These are phyloP conservation scores for Galeopsis tetrahit DNA, from an alignment of 257 asterid genomes.

Conservation along the genomic window DNA sequence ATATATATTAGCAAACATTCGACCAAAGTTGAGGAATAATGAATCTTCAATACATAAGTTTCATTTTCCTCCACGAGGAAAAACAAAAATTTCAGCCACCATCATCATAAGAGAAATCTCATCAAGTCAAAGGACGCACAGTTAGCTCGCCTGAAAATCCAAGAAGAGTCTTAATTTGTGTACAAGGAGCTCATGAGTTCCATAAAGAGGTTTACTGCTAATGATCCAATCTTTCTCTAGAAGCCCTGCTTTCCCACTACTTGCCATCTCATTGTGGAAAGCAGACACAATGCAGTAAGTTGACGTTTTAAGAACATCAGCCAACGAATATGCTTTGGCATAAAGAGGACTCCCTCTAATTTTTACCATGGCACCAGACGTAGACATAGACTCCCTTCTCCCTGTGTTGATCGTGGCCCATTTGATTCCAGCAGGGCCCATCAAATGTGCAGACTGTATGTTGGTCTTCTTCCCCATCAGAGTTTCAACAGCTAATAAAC, in stretches of 20 bases:
- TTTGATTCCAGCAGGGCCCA: conserved; percentile 82
- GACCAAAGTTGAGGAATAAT: conserved; percentile 16
- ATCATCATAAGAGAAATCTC: no score
- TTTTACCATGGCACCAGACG: conserved; percentile 58
- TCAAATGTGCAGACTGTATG: conserved; percentile 59
- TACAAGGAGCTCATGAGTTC: conserved; percentile 73
- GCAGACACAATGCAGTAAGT: conserved; percentile 68
- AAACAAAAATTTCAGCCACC: no score
- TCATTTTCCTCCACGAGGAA: not conserved
- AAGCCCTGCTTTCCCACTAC: conserved; percentile 65
- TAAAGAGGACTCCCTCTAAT: conserved; percentile 77
- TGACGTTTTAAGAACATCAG: conserved; percentile 80
- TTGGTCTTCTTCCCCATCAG: conserved; percentile 86
- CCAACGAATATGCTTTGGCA: conserved; percentile 73
- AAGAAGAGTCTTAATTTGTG: conserved; percentile 79
- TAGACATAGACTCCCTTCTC: conserved; percentile 60
- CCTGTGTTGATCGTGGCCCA: conserved; percentile 87
- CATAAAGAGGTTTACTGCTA: conserved; percentile 69
- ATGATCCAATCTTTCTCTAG: conserved; percentile 89
- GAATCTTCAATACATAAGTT: conserved; percentile 17
- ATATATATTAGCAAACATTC: conserved; percentile 30
- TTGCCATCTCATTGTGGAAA: conserved; percentile 77
- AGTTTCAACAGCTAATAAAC: conserved; percentile 80
- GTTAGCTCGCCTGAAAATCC: conserved; percentile 73
- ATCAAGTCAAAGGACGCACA: not conserved